These are phyloP conservation scores for Termitomyces sp. DNA, from an alignment of 768 basidiomycete species.

Conservation along the genomic window DNA sequence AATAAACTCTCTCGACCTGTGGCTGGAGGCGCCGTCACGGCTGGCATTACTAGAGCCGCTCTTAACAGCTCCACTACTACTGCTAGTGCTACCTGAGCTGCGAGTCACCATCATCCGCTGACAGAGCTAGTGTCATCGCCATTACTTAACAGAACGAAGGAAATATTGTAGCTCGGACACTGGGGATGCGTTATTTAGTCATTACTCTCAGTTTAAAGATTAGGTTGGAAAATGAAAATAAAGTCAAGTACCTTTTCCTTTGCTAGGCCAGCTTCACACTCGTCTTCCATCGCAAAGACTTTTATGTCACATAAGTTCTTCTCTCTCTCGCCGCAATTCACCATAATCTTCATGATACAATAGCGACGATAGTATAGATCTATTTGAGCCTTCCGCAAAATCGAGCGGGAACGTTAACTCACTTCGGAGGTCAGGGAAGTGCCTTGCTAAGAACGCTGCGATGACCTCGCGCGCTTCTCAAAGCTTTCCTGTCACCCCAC, in stretches of 20 bases:
- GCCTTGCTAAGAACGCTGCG: neutral
- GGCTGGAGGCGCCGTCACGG: conserved; percentile 7
- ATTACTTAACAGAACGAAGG: neutral
- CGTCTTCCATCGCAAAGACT: neutral
- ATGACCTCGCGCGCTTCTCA: neutral
- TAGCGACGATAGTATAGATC: too few relatives aligned
- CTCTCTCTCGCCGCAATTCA: neutral
- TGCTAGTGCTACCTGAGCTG: neutral
- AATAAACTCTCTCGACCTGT: conserved; percentile 10
- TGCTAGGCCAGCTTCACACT: too few relatives aligned
- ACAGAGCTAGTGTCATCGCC: neutral
- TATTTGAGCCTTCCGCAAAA: neutral
- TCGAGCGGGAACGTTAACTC: neutral
- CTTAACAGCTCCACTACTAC: neutral
- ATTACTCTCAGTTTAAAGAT: neutral
- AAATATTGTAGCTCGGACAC: neutral
- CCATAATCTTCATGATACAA: neutral
- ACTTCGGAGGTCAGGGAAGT: neutral
- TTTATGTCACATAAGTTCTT: neutral
- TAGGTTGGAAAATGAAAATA: neutral
- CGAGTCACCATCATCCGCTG: neutral
- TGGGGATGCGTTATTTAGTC: neutral
- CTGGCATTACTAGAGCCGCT: conserved; percentile 5
- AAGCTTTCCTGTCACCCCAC: neutral
- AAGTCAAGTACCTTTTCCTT: neutral